Evolutionary conservation across 1,284 basidiomycete species (phyloP).

Genomic region (Tilletia setariae): DNA sequence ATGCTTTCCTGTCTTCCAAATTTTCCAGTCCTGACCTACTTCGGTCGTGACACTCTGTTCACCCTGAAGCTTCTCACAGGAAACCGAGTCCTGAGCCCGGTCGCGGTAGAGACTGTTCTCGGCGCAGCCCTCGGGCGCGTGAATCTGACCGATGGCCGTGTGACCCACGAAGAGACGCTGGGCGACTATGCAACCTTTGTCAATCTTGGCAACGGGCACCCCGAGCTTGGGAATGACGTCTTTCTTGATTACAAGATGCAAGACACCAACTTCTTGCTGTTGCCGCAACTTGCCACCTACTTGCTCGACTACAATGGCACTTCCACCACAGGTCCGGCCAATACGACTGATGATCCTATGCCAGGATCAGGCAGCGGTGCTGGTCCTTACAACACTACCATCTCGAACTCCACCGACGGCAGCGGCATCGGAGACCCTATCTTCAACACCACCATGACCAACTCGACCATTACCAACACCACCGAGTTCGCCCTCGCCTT

Average conservation of each 20-base stretch:
- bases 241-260: conserved; percentile 58
- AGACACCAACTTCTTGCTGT: conserved; percentile 58
- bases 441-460: not conserved
- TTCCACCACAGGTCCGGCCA: not conserved
- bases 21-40: conserved; percentile 48
- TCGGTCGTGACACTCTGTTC: conserved; percentile 59
- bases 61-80: conserved; percentile 57
- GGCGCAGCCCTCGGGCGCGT: conserved; percentile 58
- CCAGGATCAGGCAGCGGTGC: too few species aligned
- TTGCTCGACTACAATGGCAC: conserved; percentile 50
- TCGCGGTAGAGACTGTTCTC: conserved; percentile 57
- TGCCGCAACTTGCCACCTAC: conserved; percentile 58
- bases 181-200: conserved; percentile 45
- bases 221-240: conserved; percentile 56
- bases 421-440: not conserved
- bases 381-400: not conserved
- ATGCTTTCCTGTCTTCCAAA: too few species aligned
- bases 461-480: conserved; percentile 9
- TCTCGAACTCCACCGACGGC: not conserved
- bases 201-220: conserved; percentile 56
- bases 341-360: not conserved
- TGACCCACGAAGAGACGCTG: conserved; percentile 58
- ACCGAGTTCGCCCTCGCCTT: conserved; percentile 46
- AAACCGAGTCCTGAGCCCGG: conserved; percentile 53
- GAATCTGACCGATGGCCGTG: conserved; percentile 55